Evolutionary conservation across 2,329 filamentous ascomycete species (phyloP).

Genomic region (Chaetomiaceae sp.): DNA sequence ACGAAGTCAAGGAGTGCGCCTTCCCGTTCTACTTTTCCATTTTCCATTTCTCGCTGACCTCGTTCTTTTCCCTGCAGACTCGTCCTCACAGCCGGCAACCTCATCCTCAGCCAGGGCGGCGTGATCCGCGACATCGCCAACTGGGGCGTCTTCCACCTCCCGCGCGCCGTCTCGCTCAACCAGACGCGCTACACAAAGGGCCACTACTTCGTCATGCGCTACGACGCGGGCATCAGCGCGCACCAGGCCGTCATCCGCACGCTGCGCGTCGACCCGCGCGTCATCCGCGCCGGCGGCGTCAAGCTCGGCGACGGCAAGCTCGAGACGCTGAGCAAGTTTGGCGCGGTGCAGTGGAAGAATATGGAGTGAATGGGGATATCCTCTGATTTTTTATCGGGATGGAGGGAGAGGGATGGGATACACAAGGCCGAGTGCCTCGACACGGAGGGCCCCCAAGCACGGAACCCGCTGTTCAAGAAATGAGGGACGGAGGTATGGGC

Average conservation of each 20-base stretch:
- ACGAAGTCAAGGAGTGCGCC: constrained; percentile 90
- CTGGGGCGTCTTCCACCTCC: constrained; percentile 90
- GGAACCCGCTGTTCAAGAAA: too few relatives aligned
- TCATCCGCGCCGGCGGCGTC: constrained; percentile 83
- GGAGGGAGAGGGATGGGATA: not conserved
- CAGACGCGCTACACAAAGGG: constrained; percentile 79
- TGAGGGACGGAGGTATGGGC: too few relatives aligned
- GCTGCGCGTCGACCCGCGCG: constrained; percentile 78
- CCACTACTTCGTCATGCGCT: constrained; percentile 98
- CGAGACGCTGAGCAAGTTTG: constrained; percentile 55
- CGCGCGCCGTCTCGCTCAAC: constrained; percentile 71
- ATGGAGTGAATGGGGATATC: too few relatives aligned
- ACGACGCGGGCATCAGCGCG: constrained; percentile 70
- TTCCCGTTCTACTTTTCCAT: constrained; percentile 9
- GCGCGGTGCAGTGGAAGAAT: constrained; percentile 45
- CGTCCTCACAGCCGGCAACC: constrained; percentile 75
- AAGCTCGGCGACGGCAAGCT: constrained; percentile 86
- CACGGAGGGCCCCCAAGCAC: too few relatives aligned
- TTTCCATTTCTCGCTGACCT: not conserved
- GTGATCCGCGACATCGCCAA: constrained; percentile 90
- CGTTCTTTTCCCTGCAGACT: constrained; percentile 54
- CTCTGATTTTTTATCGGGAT: not conserved
- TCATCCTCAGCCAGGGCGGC: constrained; percentile 78
- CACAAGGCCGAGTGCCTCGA: too few relatives aligned
- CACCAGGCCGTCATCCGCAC: constrained; percentile 73